phyloP scores from a whole-genome alignment of 2,329 filamentous ascomycete species.

The Paecilomyces variotii region DNA sequence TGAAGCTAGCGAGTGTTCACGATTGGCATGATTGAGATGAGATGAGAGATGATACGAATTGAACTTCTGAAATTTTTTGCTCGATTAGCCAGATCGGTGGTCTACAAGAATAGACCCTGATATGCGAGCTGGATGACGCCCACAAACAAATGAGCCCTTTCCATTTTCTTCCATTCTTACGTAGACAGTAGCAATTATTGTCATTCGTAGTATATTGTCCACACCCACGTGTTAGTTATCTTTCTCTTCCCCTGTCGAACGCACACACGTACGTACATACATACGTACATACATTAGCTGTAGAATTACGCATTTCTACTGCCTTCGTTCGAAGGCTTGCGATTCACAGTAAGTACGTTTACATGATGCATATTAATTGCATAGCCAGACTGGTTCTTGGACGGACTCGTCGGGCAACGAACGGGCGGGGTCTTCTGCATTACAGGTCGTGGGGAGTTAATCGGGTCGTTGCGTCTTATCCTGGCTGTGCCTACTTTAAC shows the following conservation, averaged over 20 bases:
- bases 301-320: too few species aligned
- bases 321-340: too few species aligned
- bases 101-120: not conserved
- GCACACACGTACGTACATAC: not conserved
- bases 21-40: not conserved
- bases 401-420: not conserved
- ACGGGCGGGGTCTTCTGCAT: not conserved
- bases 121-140: not conserved
- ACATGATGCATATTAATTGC: not conserved
- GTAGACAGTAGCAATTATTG: too few species aligned
- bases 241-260: not conserved
- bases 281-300: not conserved
- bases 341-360: too few species aligned
- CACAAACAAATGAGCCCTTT: not conserved
- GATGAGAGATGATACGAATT: not conserved
- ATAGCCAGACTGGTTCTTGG: too few species aligned
- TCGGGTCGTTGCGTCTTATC: not conserved
- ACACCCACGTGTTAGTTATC: not conserved
- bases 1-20: not conserved
- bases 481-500: not conserved
- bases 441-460: not conserved
- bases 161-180: not conserved
- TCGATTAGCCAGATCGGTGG: not conserved
- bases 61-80: not conserved
- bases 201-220: not conserved